phyloP scores from a whole-genome alignment of 257 asterid genomes.

The Nicotiana knightiana region DNA sequence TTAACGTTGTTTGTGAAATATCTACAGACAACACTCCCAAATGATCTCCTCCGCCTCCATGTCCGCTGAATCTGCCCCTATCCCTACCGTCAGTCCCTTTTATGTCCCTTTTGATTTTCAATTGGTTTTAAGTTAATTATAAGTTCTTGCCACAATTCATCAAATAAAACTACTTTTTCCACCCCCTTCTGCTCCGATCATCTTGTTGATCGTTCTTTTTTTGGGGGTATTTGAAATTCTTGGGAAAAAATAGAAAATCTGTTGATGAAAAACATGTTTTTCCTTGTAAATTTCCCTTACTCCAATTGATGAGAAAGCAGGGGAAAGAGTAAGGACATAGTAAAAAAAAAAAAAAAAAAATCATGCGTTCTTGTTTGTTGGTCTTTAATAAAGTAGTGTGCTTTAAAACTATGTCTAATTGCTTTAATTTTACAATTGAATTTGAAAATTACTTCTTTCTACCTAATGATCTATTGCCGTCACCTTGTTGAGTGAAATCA shows the following conservation, averaged over 20 bases:
- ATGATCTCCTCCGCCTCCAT: constrained; percentile 12
- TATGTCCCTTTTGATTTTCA: not conserved
- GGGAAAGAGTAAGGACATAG: not conserved
- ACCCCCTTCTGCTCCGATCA: not conserved
- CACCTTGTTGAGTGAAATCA: not conserved
- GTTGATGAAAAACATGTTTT: not conserved
- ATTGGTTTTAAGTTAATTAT: not conserved
- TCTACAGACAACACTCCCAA: not conserved
- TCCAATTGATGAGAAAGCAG: not conserved
- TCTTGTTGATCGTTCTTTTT: not conserved
- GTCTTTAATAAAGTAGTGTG: not conserved
- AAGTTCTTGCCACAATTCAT: not conserved
- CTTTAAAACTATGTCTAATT: not conserved
- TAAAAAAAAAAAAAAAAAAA: not conserved
- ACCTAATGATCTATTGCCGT: not conserved
- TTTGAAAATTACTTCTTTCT: not conserved
- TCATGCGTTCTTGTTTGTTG: too few relatives aligned
- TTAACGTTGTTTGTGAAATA: not conserved
- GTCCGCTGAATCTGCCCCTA: constrained; percentile 3
- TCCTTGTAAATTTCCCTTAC: not conserved
- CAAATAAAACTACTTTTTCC: not conserved
- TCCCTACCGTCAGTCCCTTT: constrained; percentile 12
- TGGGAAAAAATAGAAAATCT: not conserved
- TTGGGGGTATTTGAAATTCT: not conserved
- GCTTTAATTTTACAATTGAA: not conserved